Evolutionary conservation across 1,139 yeast species (phyloP).

Genomic region (Yamadazyma sp.): DNA sequence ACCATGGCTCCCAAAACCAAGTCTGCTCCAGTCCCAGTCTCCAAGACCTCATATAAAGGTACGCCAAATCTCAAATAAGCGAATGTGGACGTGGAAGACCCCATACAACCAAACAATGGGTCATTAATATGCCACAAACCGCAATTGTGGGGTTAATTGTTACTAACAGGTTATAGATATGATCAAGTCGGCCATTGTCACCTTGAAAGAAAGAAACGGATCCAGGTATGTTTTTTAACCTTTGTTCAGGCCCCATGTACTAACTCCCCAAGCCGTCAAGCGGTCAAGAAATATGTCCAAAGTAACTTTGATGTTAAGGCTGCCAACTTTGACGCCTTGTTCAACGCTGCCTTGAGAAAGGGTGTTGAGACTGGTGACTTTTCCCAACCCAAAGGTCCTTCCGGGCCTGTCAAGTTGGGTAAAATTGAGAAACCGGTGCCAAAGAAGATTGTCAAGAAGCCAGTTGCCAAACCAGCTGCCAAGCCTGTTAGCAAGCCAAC

Average conservation of each 20-base stretch:
- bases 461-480: conserved; percentile 6
- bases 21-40: conserved; percentile 21
- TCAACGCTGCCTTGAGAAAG: conserved; percentile 76
- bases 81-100: no score
- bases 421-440: conserved; percentile 17
- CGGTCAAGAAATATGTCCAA: conserved; percentile 70
- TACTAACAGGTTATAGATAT: conserved; percentile 50
- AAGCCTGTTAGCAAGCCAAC: conserved; percentile 13
- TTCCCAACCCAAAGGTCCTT: conserved; percentile 84
- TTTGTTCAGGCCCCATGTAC: conserved; percentile 10
- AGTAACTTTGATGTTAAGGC: conserved; percentile 61
- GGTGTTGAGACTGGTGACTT: conserved; percentile 80
- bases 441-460: conserved; percentile 18
- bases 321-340: conserved; percentile 68
- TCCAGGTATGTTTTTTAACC: conserved; percentile 54
- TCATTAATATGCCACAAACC: no score
- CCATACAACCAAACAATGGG: no score
- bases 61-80: conserved; percentile 30
- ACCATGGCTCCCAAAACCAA: conserved; percentile 24
- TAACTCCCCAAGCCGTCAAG: conserved; percentile 55
- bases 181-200: conserved; percentile 71
- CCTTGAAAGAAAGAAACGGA: conserved; percentile 81
- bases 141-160: no score
- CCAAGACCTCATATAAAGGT: conserved; percentile 54
- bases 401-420: conserved; percentile 65